Conservation (phyloP, 1,284 basidiomycete genomes). For the Spongispora temasekensis region DNA sequence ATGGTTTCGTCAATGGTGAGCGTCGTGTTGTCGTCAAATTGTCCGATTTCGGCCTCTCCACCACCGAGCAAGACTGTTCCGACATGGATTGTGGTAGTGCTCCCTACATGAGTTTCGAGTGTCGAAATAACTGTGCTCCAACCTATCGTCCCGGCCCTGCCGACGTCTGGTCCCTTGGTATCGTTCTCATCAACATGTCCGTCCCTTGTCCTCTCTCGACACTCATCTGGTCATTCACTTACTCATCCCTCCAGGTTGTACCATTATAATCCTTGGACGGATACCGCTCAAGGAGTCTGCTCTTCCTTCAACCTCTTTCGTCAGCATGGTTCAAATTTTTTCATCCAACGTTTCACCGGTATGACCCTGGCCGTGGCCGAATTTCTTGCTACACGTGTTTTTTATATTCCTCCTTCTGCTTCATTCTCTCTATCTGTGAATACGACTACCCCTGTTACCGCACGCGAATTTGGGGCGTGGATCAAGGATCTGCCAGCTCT, state of each 20-base stretch:
- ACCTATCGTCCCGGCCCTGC: slow-evolving; percentile 93
- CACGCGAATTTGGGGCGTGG: slow-evolving; percentile 88
- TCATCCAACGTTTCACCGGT: slow-evolving; percentile 89
- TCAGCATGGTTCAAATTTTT: slow-evolving; percentile 79
- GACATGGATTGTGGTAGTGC: slow-evolving; percentile 99
- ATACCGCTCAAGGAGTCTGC: slow-evolving; percentile 78
- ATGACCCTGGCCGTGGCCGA: slow-evolving; percentile 88
- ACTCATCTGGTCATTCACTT: too few species aligned
- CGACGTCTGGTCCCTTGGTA: slow-evolving; percentile 98
- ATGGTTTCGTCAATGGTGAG: slow-evolving; percentile 67
- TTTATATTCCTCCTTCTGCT: slow-evolving; percentile 65
- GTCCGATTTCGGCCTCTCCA: slow-evolving; percentile 96
- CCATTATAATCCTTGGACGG: slow-evolving; percentile 98
- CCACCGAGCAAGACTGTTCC: slow-evolving; percentile 82
- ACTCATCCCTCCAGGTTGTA: slow-evolving; percentile 90
- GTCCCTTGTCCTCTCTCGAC: slow-evolving; percentile 27
- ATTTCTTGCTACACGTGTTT: slow-evolving; percentile 84
- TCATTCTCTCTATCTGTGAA: slow-evolving; percentile 31
- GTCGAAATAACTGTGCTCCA: slow-evolving; percentile 94
- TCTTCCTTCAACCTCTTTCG: slow-evolving; percentile 86
- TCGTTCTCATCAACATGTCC: slow-evolving; percentile 96
- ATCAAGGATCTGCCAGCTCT: slow-evolving; percentile 76
- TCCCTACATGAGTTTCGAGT: slow-evolving; percentile 99
- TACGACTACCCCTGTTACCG: slow-evolving; percentile 65
- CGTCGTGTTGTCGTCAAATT: slow-evolving; percentile 89